Percentiles rank a stretch among this genome's conserved stretches.
phyloP scores from a whole-genome alignment of 2,329 filamentous ascomycete genomes.

The Phaeosphaeria sp. region DNA sequence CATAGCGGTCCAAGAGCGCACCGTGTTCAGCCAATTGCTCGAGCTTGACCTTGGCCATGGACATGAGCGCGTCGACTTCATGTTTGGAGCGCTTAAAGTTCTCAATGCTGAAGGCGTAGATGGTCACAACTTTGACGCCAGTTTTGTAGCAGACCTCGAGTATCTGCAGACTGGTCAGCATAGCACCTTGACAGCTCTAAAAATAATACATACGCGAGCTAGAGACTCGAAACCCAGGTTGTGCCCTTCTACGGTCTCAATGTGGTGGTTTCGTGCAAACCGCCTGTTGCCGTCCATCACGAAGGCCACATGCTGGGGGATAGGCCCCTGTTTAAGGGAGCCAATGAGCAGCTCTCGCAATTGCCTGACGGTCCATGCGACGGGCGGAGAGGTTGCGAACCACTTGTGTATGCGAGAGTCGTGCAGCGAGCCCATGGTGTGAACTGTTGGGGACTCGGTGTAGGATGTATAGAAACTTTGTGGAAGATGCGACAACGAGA shows the following conservation, averaged over 20 bases:
- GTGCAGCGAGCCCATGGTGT: slow-evolving; percentile 59
- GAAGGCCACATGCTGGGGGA: slow-evolving; percentile 96
- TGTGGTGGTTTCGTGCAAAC: slow-evolving; percentile 87
- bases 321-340: slow-evolving; percentile 85
- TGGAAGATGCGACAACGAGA: slow-evolving; percentile 9
- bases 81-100: slow-evolving; percentile 98
- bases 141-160: slow-evolving; percentile 98
- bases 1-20: slow-evolving; percentile 90
- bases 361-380: slow-evolving; percentile 84
- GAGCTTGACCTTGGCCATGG: slow-evolving; percentile 95
- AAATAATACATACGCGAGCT: slow-evolving; percentile 70
- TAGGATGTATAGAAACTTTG: slow-evolving; percentile 5
- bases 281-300: slow-evolving; percentile 98
- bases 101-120: slow-evolving; percentile 98
- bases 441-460: slow-evolving; percentile 21
- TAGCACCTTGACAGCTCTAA: slow-evolving; percentile 39
- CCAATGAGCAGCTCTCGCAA: slow-evolving; percentile 87
- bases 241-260: slow-evolving; percentile 96
- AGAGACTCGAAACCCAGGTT: slow-evolving; percentile 95
- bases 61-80: slow-evolving; percentile 96
- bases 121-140: slow-evolving; percentile 94
- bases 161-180: slow-evolving; percentile 59
- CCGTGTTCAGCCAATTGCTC: slow-evolving; percentile 92
- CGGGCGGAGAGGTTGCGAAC: slow-evolving; percentile 85
- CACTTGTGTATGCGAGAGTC: slow-evolving; percentile 72